Percentiles rank a stretch among this genome's conserved stretches.
These are phyloP conservation scores for Pleurozium schreberi DNA, from an alignment of 225 moss, liverwort and hornwort genomes.

Conservation along the genomic window DNA sequence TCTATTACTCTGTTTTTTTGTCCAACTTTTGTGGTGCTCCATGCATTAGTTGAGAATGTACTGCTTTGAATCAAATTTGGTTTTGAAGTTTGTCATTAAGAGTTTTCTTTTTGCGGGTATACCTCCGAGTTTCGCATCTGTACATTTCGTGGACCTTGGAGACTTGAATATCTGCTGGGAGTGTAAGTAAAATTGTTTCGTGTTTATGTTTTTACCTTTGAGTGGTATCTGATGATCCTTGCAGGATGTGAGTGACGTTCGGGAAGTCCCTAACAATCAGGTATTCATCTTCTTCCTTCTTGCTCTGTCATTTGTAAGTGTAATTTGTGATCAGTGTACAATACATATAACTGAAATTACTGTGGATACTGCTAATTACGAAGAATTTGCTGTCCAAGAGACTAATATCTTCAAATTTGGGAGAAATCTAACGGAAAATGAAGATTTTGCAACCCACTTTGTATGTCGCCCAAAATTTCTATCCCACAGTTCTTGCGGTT, in stretches of 20 bases:
- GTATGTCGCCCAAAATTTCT: neutral
- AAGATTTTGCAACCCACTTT: neutral
- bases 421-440: neutral
- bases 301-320: neutral
- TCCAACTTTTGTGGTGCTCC: neutral
- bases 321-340: neutral
- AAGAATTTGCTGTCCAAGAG: too few species aligned
- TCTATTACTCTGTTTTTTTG: neutral
- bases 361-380: neutral
- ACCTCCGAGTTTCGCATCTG: neutral
- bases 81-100: neutral
- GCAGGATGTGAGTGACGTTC: constrained; percentile 74
- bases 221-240: neutral
- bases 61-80: neutral
- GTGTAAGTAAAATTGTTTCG: neutral
- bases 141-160: neutral
- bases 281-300: neutral
- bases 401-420: neutral
- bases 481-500: neutral
- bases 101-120: neutral
- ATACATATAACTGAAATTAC: neutral
- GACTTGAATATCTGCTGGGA: neutral
- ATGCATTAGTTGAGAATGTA: neutral
- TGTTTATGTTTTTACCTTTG: neutral
- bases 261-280: constrained; percentile 94